A percentile compares a stretch with the other conserved stretches of the same genome.
phyloP scores from a whole-genome alignment of 495 filamentous ascomycete species.

The Tuber indicum region DNA sequence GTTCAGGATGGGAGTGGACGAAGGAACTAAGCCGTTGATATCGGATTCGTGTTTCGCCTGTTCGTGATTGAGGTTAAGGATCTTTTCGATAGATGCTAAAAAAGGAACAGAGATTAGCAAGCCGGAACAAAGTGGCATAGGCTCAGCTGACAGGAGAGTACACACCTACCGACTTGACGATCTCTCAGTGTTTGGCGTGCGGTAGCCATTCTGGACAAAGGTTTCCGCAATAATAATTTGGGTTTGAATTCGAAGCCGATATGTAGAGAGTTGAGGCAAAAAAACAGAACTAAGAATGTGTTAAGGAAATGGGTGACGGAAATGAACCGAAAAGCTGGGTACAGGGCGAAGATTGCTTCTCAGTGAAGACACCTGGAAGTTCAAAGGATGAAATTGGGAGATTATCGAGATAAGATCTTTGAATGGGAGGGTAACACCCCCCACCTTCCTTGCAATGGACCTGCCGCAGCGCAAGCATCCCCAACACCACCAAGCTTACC shows the following conservation, averaged over 20 bases:
- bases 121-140: constrained; percentile 13
- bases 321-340: background rate
- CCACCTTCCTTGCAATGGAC: background rate
- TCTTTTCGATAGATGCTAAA: constrained; percentile 85
- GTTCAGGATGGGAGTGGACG: constrained; percentile 73
- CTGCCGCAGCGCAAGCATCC: constrained; percentile 9
- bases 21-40: constrained; percentile 58
- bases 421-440: constrained; percentile 33
- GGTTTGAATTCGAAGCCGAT: background rate
- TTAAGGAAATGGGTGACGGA: background rate
- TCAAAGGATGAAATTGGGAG: constrained; percentile 11
- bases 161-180: constrained; percentile 83
- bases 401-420: constrained; percentile 39
- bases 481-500: constrained; percentile 23
- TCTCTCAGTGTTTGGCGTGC: constrained; percentile 76
- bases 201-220: constrained; percentile 56
- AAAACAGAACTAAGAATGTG: background rate
- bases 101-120: constrained; percentile 36
- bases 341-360: background rate
- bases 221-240: background rate
- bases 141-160: constrained; percentile 30
- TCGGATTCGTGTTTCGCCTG: constrained; percentile 51
- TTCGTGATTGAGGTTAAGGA: constrained; percentile 87
- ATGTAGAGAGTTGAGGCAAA: background rate
- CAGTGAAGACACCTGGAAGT: background rate